Conservation (phyloP, 139 green algal genomes). For the Bryopsis sp. region DNA sequence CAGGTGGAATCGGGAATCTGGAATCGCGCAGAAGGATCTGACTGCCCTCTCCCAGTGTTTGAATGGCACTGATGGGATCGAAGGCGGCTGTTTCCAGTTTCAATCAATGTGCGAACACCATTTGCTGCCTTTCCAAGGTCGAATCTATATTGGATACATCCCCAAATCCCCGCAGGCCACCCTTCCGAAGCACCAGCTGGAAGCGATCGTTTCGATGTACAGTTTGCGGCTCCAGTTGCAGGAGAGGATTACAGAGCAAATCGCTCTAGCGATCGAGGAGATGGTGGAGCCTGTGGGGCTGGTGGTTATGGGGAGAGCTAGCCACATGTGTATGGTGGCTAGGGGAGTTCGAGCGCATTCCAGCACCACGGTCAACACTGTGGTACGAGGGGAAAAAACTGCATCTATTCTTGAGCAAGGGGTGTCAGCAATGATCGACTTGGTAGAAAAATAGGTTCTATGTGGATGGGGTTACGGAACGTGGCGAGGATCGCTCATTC, state of each 20-base stretch:
- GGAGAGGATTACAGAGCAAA: constrained; percentile 84
- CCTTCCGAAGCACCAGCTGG: constrained; percentile 21
- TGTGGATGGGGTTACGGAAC: too few species aligned
- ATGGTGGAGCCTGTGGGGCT: constrained; percentile 32
- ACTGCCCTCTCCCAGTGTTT: too few species aligned
- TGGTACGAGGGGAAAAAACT: constrained; percentile 38
- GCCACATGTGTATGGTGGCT: constrained; percentile 97
- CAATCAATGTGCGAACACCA: constrained; percentile 92
- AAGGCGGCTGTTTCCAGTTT: constrained; percentile 23
- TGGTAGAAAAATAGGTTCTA: too few species aligned
- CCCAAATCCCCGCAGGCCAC: neutral
- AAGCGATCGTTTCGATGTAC: constrained; percentile 41
- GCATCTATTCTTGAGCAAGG: too few species aligned
- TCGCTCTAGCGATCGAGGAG: constrained; percentile 52
- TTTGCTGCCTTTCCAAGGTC: constrained; percentile 91
- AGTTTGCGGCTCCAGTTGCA: constrained; percentile 77
- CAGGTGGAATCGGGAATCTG: too few species aligned
- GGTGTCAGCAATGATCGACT: too few species aligned
- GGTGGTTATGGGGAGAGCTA: constrained; percentile 72
- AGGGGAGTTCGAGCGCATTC: constrained; percentile 84
- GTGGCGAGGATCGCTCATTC: too few species aligned
- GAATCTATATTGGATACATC: constrained; percentile 41
- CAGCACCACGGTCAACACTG: constrained; percentile 58
- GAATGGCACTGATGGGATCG: too few species aligned
- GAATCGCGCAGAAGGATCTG: too few species aligned